A percentile compares a stretch with the other conserved stretches of the same genome.
phyloP scores from a whole-genome alignment of 352 stramenopile species.

The Phytophthora kernoviae region DNA sequence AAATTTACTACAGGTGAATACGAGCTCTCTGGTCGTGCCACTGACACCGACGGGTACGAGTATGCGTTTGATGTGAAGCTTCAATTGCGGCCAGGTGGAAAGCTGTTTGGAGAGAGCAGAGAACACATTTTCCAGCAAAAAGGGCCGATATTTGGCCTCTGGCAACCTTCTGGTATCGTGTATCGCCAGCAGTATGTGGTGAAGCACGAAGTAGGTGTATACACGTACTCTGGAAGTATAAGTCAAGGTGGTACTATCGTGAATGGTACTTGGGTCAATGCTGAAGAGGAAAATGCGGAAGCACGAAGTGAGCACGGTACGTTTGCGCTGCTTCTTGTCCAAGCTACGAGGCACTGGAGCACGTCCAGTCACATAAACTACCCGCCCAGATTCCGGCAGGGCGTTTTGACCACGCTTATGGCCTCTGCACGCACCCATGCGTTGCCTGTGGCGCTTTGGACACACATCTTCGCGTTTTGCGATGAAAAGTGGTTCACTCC shows the following conservation, averaged over 20 bases:
- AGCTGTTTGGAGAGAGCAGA: conserved; percentile 43
- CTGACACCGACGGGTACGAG: conserved; percentile 73
- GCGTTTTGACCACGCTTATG: conserved; percentile 46
- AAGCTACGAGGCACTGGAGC: conserved; percentile 50
- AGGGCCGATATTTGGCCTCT: conserved; percentile 43
- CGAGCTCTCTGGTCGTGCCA: conserved; percentile 60
- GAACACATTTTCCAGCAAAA: conserved; percentile 68
- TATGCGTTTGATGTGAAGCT: conserved; percentile 66
- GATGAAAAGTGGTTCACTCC: conserved; percentile 55
- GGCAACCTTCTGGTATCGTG: conserved; percentile 34
- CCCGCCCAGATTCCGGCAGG: conserved; percentile 41
- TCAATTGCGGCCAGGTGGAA: conserved; percentile 41
- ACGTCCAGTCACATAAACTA: conserved; percentile 49
- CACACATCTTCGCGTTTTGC: conserved; percentile 60
- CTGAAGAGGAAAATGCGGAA: conserved; percentile 30
- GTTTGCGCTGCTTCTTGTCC: conserved; percentile 58
- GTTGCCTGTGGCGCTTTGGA: conserved; percentile 57
- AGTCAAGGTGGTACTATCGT: conserved; percentile 49
- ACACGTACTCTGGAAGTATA: conserved; percentile 50
- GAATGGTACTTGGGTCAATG: conserved; percentile 54
- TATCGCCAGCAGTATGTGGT: conserved; percentile 71
- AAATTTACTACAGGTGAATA: conserved; percentile 62
- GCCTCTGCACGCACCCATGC: conserved; percentile 46
- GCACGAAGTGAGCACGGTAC: conserved; percentile 55
- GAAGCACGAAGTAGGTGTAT: conserved; percentile 59